Conservation (phyloP, 768 basidiomycete genomes). For the Guyanaporus albipodus region DNA sequence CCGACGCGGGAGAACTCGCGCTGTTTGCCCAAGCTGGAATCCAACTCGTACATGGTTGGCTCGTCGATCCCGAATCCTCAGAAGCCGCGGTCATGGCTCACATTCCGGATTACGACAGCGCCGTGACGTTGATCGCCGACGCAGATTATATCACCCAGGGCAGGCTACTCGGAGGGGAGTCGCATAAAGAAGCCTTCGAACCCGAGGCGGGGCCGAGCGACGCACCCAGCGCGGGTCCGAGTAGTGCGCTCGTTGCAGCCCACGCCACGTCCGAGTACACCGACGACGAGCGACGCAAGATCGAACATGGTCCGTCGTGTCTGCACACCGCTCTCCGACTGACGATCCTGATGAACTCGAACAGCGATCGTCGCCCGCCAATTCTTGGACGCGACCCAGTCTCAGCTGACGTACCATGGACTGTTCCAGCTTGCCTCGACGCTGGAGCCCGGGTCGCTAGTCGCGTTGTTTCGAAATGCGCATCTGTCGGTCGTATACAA, state of each 20-base stretch:
- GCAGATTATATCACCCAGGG: conserved; percentile 74
- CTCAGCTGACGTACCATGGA: conserved; percentile 86
- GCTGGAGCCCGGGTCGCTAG: conserved; percentile 51
- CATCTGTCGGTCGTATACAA: conserved; percentile 88
- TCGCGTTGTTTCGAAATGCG: conserved; percentile 88
- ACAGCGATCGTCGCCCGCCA: conserved; percentile 63
- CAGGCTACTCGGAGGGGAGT: conserved; percentile 40
- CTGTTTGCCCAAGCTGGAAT: conserved; percentile 84
- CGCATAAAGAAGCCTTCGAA: not conserved
- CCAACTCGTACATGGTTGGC: conserved; percentile 84
- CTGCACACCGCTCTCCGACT: not conserved
- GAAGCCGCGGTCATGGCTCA: conserved; percentile 54
- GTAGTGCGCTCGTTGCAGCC: not conserved
- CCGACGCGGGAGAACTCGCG: conserved; percentile 71
- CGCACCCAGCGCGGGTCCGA: not conserved
- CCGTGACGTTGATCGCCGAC: conserved; percentile 70
- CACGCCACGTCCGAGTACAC: conserved; percentile 37
- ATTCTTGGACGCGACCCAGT: conserved; percentile 68
- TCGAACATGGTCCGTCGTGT: conserved; percentile 60
- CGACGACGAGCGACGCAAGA: conserved; percentile 54
- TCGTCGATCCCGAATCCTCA: conserved; percentile 40
- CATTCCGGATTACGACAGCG: conserved; percentile 67
- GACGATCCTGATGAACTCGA: no score
- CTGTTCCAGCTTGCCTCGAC: conserved; percentile 68
- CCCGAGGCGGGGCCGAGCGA: not conserved